These are phyloP conservation scores for Blastobotrys petasosporus DNA, from an alignment of 1,139 yeast genomes.

Conservation along the genomic window DNA sequence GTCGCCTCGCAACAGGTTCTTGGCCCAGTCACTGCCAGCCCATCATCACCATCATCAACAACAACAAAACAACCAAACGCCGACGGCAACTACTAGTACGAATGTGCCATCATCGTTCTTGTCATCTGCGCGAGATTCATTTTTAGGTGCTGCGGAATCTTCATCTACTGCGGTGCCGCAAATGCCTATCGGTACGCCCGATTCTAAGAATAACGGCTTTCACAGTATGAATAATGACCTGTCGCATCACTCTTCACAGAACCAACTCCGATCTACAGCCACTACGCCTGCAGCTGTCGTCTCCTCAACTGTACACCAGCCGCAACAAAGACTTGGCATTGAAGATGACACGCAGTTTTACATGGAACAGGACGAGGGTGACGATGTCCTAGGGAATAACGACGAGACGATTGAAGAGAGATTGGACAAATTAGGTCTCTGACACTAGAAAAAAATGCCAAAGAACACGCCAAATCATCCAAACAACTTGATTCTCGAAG, in stretches of 20 bases:
- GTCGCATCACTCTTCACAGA: not conserved
- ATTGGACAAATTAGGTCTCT: constrained; percentile 1
- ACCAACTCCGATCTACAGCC: not conserved
- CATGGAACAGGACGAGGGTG: constrained; percentile 23
- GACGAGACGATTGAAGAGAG: not conserved
- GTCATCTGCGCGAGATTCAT: constrained; percentile 1
- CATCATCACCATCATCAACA: not conserved
- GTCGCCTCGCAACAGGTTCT: not conserved
- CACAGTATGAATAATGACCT: not conserved
- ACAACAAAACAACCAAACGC: too few relatives aligned
- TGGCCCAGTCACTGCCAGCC: not conserved
- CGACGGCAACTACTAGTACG: too few relatives aligned
- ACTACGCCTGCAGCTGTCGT: too few relatives aligned
- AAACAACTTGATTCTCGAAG: too few relatives aligned
- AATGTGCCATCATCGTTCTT: not conserved
- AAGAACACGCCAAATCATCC: too few relatives aligned
- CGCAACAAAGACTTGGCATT: not conserved
- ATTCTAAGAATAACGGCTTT: constrained; percentile 6
- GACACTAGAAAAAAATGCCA: too few relatives aligned
- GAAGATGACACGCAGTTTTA: constrained; percentile 27
- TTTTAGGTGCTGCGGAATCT: not conserved
- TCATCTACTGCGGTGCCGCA: constrained; percentile 5
- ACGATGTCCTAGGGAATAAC: not conserved
- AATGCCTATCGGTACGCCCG: constrained; percentile 18
- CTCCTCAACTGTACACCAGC: not conserved